Percentiles rank a stretch among this genome's conserved stretches.
Evolutionary conservation across 495 filamentous ascomycete genomes (phyloP).

Genomic region (Talaromyces adpressus): DNA sequence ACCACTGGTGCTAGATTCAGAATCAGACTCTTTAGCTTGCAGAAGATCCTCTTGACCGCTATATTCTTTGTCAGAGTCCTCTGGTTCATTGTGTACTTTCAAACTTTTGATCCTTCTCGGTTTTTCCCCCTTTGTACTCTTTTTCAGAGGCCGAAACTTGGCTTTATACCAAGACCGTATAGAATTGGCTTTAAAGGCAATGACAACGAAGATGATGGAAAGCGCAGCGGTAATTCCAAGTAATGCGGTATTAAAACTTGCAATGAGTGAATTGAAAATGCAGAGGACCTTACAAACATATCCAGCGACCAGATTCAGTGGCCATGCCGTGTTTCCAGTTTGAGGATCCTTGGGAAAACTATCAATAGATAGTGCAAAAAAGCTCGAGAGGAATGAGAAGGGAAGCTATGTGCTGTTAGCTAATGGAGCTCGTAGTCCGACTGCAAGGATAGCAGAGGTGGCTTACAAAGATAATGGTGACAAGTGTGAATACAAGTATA

Average conservation of each 20-base stretch:
- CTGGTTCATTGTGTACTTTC: too few species aligned
- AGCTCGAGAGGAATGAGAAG: not conserved
- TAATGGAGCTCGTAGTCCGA: not conserved
- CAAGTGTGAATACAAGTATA: not conserved
- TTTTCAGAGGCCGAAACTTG: not conserved
- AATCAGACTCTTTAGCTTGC: too few species aligned
- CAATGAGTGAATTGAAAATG: too few species aligned
- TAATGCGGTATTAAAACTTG: too few species aligned
- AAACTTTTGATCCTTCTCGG: too few species aligned
- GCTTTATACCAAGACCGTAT: not conserved
- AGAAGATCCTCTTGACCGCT: too few species aligned
- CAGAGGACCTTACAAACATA: not conserved
- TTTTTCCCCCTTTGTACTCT: too few species aligned
- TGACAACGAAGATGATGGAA: not conserved
- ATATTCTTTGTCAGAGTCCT: too few species aligned
- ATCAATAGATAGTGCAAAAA: not conserved
- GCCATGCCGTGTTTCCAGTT: not conserved
- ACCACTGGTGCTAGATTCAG: too few species aligned
- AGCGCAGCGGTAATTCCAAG: too few species aligned
- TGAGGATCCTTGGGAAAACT: not conserved
- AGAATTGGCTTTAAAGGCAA: not conserved
- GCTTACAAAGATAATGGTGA: not conserved
- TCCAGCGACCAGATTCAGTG: not conserved
- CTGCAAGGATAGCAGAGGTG: not conserved
- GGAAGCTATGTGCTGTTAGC: not conserved